phyloP scores from a whole-genome alignment of 2,329 filamentous ascomycete genomes.

The Trichothecium sympodiale region DNA sequence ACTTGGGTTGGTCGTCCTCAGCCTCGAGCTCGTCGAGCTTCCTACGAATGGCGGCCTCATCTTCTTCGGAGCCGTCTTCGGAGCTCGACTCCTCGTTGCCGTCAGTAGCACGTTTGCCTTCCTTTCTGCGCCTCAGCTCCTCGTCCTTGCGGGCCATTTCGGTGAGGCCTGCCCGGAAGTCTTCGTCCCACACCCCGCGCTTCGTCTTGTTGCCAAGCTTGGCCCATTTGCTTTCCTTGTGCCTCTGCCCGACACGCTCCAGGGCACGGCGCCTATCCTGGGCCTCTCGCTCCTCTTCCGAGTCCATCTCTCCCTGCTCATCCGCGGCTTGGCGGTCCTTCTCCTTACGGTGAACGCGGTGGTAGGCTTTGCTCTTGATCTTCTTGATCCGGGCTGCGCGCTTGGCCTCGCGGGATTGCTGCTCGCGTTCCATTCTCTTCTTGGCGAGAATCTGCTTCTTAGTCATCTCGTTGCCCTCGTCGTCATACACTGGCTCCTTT shows the following conservation, averaged over 20 bases:
- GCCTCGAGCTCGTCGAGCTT: slow-evolving; percentile 30
- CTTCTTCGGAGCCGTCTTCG: slow-evolving; percentile 43
- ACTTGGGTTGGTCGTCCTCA: slow-evolving; percentile 42
- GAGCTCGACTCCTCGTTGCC: slow-evolving; percentile 37
- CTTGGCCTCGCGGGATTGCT: slow-evolving; percentile 80
- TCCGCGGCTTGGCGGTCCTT: slow-evolving; percentile 41
- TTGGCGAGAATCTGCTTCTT: slow-evolving; percentile 61
- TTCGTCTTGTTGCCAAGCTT: slow-evolving; percentile 73
- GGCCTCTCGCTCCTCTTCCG: slow-evolving; percentile 52
- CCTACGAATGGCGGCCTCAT: slow-evolving; percentile 38
- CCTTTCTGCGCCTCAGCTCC: slow-evolving; percentile 68
- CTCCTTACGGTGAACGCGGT: slow-evolving; percentile 79
- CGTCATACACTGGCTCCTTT: slow-evolving; percentile 52
- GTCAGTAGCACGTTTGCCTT: slow-evolving; percentile 46
- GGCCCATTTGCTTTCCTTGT: slow-evolving; percentile 86
- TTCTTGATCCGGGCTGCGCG: slow-evolving; percentile 92
- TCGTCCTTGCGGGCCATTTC: slow-evolving; percentile 78
- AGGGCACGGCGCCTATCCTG: slow-evolving; percentile 67
- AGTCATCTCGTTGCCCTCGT: slow-evolving; percentile 61
- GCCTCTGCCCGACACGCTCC: slow-evolving; percentile 74
- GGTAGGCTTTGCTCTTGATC: slow-evolving; percentile 96
- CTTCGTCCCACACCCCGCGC: slow-evolving; percentile 78
- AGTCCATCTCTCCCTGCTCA: slow-evolving; percentile 49
- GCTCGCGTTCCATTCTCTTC: slow-evolving; percentile 68
- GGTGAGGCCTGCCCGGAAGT: slow-evolving; percentile 63